Evolutionary conservation across 768 basidiomycete species (phyloP).

Genomic region (Lactifluus echinatus): DNA sequence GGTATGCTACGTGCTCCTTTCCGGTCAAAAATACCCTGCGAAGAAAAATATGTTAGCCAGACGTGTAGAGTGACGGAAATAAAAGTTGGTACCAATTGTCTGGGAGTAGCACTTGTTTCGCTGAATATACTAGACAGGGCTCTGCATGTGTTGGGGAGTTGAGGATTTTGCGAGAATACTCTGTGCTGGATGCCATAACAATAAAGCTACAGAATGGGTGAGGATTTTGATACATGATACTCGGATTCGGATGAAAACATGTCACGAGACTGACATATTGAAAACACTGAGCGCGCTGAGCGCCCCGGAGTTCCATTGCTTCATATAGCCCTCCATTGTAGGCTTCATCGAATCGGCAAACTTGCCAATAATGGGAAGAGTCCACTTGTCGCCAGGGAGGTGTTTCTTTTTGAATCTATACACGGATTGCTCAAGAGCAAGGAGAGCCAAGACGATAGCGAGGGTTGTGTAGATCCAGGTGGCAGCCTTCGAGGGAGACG

Average conservation of each 20-base stretch:
- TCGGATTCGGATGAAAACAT: constrained; percentile 13
- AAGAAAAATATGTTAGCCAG: neutral
- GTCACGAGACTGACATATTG: constrained; percentile 63
- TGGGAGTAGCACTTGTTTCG: constrained; percentile 73
- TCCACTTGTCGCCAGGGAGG: constrained; percentile 85
- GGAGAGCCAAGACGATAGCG: constrained; percentile 61
- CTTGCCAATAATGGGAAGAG: constrained; percentile 95
- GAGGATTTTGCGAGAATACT: constrained; percentile 89
- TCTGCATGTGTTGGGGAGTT: constrained; percentile 91
- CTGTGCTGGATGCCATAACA: constrained; percentile 93
- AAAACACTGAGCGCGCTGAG: constrained; percentile 91
- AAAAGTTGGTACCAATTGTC: constrained; percentile 67
- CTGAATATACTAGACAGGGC: constrained; percentile 89
- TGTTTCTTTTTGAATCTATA: constrained; percentile 86
- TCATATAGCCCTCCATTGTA: constrained; percentile 84
- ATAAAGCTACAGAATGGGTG: constrained; percentile 80
- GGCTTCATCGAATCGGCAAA: constrained; percentile 90
- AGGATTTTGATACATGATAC: neutral
- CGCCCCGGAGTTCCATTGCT: constrained; percentile 85
- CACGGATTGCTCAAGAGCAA: constrained; percentile 79
- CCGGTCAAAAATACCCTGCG: constrained; percentile 94
- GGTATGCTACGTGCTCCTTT: constrained; percentile 88
- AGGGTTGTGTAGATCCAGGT: constrained; percentile 62
- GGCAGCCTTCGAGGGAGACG: constrained; percentile 26
- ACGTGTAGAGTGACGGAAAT: neutral